Percentiles rank a stretch among this genome's conserved stretches.
Conservation (phyloP, 768 basidiomycete genomes). For the Agrocybe chaxingu region DNA sequence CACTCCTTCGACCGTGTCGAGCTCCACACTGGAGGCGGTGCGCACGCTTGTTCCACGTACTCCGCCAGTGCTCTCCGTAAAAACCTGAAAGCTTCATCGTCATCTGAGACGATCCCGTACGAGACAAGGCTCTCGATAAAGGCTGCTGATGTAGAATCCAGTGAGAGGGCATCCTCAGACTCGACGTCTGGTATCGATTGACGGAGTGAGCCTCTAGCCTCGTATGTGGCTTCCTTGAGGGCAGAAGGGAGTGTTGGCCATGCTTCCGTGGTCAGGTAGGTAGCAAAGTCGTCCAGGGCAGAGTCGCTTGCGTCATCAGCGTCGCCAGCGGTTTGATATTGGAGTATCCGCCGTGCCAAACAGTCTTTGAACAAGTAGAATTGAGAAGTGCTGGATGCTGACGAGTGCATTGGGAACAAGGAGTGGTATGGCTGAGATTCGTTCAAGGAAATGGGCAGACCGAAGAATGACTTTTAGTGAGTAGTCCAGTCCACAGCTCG, state of each 20-base stretch:
- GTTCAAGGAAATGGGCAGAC: too few species aligned
- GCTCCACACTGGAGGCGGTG: conserved; percentile 50
- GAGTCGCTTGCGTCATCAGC: conserved; percentile 21
- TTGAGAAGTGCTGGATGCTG: background rate
- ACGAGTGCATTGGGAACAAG: too few species aligned
- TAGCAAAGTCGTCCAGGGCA: conserved; percentile 50
- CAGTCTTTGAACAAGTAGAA: conserved; percentile 5
- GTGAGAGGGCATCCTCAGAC: conserved; percentile 19
- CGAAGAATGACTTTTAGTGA: too few species aligned
- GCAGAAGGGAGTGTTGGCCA: conserved; percentile 40
- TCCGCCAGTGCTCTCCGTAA: conserved; percentile 36
- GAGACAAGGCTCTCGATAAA: conserved; percentile 50
- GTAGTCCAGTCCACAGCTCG: too few species aligned
- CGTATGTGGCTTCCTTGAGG: conserved; percentile 38
- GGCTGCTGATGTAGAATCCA: conserved; percentile 36
- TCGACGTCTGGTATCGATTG: conserved; percentile 30
- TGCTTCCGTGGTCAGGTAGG: conserved; percentile 48
- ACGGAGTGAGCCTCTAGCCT: conserved; percentile 18
- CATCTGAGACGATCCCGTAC: conserved; percentile 40
- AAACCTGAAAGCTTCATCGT: conserved; percentile 36
- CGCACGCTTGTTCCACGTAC: conserved; percentile 43
- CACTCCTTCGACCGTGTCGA: conserved; percentile 50
- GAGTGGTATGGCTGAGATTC: too few species aligned
- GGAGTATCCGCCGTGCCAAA: conserved; percentile 24
- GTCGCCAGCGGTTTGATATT: conserved; percentile 19